Evolutionary conservation across 2,329 filamentous ascomycete species (phyloP), one percentile per base, ranked within the genome.

Genomic region (Verticillium dahliae): DNA sequence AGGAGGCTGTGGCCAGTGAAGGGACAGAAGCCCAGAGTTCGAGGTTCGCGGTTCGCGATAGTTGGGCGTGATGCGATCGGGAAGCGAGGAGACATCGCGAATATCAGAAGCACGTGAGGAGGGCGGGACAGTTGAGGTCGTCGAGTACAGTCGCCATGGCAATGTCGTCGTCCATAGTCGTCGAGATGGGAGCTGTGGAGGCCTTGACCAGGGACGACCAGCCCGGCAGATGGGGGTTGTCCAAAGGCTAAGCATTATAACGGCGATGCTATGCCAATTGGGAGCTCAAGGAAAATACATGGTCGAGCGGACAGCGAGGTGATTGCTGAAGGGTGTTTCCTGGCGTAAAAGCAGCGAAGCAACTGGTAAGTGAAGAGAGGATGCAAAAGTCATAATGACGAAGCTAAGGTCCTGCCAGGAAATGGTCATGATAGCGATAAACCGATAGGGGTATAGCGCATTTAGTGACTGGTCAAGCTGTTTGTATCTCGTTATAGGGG

Each of bases 21-120:
- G 73, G 1, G 83, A 81, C 41, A 87, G 75, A 9, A 86, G 75
- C 6, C 64, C 64, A 0, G 64, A 66, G 0, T 81, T 83, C 10
- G 81, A 82, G 2, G 77, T 78, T 13, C 78, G 75, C 65, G 77
- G 85, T 76, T 88, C 83, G 74, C 85, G 81, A 73, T 89, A 90
- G 66, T 78, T 80, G 10, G 89, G 87, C n/a, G 83, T 74, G 54
- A 87, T 78, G 60, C 87, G 82, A 56, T 81, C 73, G 3, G 81
- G 81, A 6, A 89, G 78, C 27, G 74, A 68, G 5, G 77, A 73
- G 33, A 80, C 73, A 67, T 83, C 79, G 67, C 79, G 78, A 31
- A 89, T 78, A 66, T 84, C 76, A 22, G 62, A 67, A 72, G 64
- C 77, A 75, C 80, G 76, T 4, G 63, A 45, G 50, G 56, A 62